These are phyloP conservation scores for Acanthamoeba divionensis DNA, from an alignment of 208 protist genomes.

Conservation along the genomic window DNA sequence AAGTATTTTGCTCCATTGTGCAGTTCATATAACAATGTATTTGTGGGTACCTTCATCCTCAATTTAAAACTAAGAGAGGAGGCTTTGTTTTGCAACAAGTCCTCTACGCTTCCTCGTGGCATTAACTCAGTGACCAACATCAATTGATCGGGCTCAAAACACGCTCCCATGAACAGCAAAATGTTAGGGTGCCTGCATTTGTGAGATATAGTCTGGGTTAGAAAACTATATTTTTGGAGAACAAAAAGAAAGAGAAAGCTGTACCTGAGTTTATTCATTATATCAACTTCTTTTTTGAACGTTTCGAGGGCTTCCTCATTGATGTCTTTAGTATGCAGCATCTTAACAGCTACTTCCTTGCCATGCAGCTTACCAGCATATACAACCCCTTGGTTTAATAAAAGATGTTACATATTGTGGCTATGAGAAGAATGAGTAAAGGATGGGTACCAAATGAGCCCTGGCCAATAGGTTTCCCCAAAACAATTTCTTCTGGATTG, in stretches of 20 bases:
- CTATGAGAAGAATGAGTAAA: neutral
- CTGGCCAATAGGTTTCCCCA: neutral
- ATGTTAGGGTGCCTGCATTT: constrained; percentile 22
- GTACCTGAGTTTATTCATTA: constrained; percentile 47
- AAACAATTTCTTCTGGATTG: neutral
- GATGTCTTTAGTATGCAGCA: neutral
- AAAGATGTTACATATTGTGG: neutral
- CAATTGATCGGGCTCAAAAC: neutral
- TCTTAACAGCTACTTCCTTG: constrained; percentile 43
- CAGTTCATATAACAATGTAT: too few relatives aligned
- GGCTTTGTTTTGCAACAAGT: constrained; percentile 14
- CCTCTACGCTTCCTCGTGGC: constrained; percentile 10
- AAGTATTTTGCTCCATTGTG: too few relatives aligned
- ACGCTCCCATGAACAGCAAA: constrained; percentile 43
- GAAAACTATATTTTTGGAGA: neutral
- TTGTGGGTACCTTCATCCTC: constrained; percentile 32
- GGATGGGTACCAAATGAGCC: neutral
- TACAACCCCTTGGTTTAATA: neutral
- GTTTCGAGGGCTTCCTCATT: neutral
- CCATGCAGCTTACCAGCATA: constrained; percentile 38
- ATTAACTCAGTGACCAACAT: constrained; percentile 42
- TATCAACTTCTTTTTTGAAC: constrained; percentile 42
- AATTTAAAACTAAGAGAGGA: neutral
- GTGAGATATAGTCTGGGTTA: neutral
- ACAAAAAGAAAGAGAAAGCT: neutral